Percentiles rank a stretch among this genome's conserved stretches.
phyloP scores from a whole-genome alignment of 2,329 filamentous ascomycete genomes.

The Fusarium sp. region DNA sequence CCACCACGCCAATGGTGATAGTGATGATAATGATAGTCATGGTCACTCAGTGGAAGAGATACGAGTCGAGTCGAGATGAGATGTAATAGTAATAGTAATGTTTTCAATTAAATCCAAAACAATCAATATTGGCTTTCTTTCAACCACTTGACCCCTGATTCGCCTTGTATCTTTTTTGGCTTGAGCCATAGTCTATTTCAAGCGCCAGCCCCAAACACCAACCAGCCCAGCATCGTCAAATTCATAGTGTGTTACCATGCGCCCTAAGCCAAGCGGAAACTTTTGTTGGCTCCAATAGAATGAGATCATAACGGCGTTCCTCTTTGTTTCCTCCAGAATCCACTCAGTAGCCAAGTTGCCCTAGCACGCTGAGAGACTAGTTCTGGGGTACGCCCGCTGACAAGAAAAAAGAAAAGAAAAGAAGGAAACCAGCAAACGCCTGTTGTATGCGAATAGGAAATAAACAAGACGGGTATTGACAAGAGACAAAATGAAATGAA shows the following conservation, averaged over 20 bases:
- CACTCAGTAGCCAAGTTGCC: constrained; percentile 9
- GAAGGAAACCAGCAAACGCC: constrained; percentile 17
- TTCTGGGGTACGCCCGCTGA: constrained; percentile 1
- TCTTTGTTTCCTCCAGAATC: constrained; percentile 20
- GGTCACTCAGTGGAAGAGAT: background rate
- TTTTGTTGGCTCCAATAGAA: constrained; percentile 27
- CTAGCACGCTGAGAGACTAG: constrained; percentile 5
- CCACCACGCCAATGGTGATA: constrained; percentile 5
- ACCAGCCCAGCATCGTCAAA: constrained; percentile 19
- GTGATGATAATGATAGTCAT: background rate
- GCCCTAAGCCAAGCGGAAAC: constrained; percentile 37
- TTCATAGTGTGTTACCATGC: constrained; percentile 35
- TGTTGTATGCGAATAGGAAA: constrained; percentile 21
- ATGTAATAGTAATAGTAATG: background rate
- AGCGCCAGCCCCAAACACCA: constrained; percentile 36
- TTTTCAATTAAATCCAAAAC: constrained; percentile 15
- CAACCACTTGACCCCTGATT: constrained; percentile 18
- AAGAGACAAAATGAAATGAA: background rate
- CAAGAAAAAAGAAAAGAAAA: background rate
- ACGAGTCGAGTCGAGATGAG: constrained; percentile 6
- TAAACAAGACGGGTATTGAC: constrained; percentile 3
- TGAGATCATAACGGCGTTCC: constrained; percentile 30
- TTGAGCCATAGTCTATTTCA: constrained; percentile 43
- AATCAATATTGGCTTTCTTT: constrained; percentile 6
- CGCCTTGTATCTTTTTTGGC: constrained; percentile 33